Base-by-base conservation (phyloP, 495 filamentous ascomycete species). In the Endocarpon pusillum region DNA sequence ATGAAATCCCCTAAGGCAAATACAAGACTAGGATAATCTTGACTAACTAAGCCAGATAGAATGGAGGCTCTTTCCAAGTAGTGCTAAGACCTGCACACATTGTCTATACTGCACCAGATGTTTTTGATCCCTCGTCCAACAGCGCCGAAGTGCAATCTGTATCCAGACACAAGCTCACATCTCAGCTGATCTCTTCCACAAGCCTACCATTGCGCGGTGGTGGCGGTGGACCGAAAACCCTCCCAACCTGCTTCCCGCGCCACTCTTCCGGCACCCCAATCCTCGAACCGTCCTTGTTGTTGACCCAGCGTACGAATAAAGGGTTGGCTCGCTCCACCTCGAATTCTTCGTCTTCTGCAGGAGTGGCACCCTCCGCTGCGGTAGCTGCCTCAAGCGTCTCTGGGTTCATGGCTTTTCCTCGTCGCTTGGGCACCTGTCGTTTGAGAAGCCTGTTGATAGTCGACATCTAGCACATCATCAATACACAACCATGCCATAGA, bases 361-460 rank as follows among this genome's bases (percentile, higher is more conserved):
- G 59, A 3, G 72, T 72, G 24, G 66, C 68, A 11, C 75, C 77
- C 18, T 51, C 69, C 25, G 53, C 57, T 11, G 58, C 65, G 19
- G 51, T 46, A 32, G 64, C 58, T 33, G 55, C 54, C 5, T 54
- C 60, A 19, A 24, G 22, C 19, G 42, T 51, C 22, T 71, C 65
- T 3, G 52, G 61, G 7, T 60, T 62, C 5, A 58, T 50, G 21
- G 58, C 55, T 38, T 58, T 63, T 30, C 65, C 72, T 27, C 65
- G 76, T 42, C 65, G 76, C 55, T 94, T 96, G 15, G 87, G 86
- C 3, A 84, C 81, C 58, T 94, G 91, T 47, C 93, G 94, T 54
- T 85, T 84, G 34, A 96, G 73, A 19, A 97, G 73, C 34, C 87
- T 82, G 57, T 96, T 94, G 64, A 97, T 94, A 10, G 89, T 97